Percentiles rank a stretch among this genome's conserved stretches.
Conservation (phyloP, 2,329 filamentous ascomycete genomes). For the Aspergillus eucalypticola region DNA sequence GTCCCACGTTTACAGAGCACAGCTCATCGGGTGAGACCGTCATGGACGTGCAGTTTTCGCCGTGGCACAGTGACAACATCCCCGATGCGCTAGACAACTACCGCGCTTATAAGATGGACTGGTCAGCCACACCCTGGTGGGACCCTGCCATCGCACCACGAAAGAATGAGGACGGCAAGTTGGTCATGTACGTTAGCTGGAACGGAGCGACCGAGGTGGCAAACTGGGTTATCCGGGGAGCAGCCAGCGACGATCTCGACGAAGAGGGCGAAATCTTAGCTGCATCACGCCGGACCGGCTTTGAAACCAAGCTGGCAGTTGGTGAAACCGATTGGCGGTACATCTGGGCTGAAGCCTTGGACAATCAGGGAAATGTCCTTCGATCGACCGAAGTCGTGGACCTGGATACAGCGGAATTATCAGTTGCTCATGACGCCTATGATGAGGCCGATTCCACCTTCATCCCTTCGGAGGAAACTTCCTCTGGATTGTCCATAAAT, state of each 20-base stretch:
- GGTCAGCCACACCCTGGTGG: constrained; percentile 11
- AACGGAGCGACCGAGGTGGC: constrained; percentile 9
- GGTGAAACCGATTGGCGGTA: background rate
- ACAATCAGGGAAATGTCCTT: background rate
- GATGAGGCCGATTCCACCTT: background rate
- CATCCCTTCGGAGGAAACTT: background rate
- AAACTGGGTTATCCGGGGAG: constrained; percentile 8
- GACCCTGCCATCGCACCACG: constrained; percentile 4
- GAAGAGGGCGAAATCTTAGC: background rate
- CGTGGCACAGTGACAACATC: constrained; percentile 11
- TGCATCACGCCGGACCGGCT: background rate
- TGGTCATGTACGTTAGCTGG: constrained; percentile 11
- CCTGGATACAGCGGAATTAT: background rate
- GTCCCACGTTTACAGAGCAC: constrained; percentile 12
- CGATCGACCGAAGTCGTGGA: background rate
- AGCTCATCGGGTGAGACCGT: constrained; percentile 7
- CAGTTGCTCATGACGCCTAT: background rate
- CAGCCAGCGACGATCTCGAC: background rate
- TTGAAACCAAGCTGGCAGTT: constrained; percentile 1
- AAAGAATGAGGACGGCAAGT: background rate
- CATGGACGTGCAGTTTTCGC: constrained; percentile 14
- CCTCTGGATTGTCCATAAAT: background rate
- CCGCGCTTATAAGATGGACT: constrained; percentile 9
- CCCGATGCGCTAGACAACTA: constrained; percentile 13
- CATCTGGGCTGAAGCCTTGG: background rate